A percentile compares a stretch with the other conserved stretches of the same genome.
phyloP scores from a whole-genome alignment of 116 monocot species.

The Trichopus zeylanicus region DNA sequence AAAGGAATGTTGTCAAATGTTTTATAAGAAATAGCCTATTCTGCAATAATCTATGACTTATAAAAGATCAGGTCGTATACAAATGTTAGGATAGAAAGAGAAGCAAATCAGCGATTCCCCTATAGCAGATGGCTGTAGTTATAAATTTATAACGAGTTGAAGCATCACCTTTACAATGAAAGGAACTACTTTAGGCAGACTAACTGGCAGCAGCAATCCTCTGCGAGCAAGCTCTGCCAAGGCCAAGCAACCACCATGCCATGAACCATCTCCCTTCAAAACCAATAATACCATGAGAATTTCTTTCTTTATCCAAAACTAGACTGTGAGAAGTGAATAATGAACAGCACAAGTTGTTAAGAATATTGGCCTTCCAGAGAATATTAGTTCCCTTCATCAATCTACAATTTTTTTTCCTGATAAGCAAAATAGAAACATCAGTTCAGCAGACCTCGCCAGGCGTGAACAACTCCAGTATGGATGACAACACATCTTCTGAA shows the following conservation, averaged over 20 bases:
- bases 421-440: slow-evolving; percentile 4
- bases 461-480: slow-evolving; percentile 86
- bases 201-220: slow-evolving; percentile 78
- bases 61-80: too few species aligned
- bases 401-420: not conserved
- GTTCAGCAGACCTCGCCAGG: slow-evolving; percentile 57
- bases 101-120: too few species aligned
- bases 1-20: too few species aligned
- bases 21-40: too few species aligned
- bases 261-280: slow-evolving; percentile 95
- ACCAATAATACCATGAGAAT: not conserved
- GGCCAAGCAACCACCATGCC: slow-evolving; percentile 99
- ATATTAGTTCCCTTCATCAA: not conserved
- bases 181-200: slow-evolving; percentile 86
- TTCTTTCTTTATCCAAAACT: not conserved
- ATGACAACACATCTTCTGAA: slow-evolving; percentile 75
- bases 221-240: slow-evolving; percentile 93
- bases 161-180: slow-evolving; percentile 58
- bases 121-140: too few species aligned
- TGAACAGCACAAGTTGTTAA: too few species aligned
- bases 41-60: too few species aligned
- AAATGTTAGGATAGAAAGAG: too few species aligned
- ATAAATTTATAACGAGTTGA: not conserved
- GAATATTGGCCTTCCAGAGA: too few species aligned
- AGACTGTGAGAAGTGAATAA: not conserved